Conservation (phyloP, 305 asterid species). For the Fraxinus nigra region DNA sequence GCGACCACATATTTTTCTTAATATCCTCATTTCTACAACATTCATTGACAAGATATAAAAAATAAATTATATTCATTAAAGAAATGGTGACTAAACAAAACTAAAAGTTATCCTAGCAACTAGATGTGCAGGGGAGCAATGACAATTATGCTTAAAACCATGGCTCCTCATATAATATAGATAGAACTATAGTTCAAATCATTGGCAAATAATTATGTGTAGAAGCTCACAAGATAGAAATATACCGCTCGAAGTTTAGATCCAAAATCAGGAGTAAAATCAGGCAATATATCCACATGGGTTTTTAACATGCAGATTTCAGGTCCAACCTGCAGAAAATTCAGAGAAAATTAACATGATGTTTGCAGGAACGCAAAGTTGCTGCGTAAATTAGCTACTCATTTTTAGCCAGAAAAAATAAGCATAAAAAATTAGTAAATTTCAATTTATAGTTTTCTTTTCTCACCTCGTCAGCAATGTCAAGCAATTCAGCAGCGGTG, state of each 20-base stretch:
- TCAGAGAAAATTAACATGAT: not conserved
- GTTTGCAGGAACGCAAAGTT: not conserved
- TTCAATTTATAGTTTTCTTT: not conserved
- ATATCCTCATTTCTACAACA: not conserved
- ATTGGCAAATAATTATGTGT: not conserved
- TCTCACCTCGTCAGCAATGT: conserved; percentile 83
- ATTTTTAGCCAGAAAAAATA: not conserved
- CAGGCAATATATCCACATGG: conserved; percentile 94
- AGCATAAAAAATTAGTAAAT: not conserved
- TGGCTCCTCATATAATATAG: not conserved
- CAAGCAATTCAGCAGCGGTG: conserved; percentile 86
- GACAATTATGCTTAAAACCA: not conserved
- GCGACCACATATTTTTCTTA: not conserved
- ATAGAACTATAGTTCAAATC: not conserved
- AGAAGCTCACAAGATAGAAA: conserved; percentile 25
- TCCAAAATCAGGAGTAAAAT: conserved; percentile 90
- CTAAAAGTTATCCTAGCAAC: not conserved
- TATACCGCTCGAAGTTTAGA: conserved; percentile 82
- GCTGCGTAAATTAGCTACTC: not conserved
- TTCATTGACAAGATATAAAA: not conserved
- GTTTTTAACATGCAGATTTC: conserved; percentile 98
- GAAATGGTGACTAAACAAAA: not conserved
- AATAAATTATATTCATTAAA: not conserved
- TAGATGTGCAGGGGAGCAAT: not conserved
- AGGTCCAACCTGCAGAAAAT: conserved; percentile 80